Evolutionary conservation across 2,329 filamentous ascomycete genomes (phyloP).

Genomic region (Curvularia lunata): DNA sequence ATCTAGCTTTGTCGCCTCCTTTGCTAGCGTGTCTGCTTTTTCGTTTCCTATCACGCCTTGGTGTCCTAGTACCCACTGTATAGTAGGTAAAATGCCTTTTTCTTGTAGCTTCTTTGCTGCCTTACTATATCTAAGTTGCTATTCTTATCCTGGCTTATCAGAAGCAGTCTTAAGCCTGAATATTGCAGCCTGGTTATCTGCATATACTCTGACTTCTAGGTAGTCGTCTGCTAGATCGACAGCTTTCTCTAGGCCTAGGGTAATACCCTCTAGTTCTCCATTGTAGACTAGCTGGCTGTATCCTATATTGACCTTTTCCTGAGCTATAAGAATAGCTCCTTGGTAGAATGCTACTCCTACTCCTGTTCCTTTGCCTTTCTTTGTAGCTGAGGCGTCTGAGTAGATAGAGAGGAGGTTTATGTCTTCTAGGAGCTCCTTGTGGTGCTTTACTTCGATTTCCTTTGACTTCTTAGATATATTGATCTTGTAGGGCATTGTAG

Average conservation of each 20-base stretch:
- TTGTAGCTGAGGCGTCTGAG: neutral
- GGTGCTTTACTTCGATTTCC: neutral
- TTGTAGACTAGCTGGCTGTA: no score
- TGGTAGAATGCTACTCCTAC: neutral
- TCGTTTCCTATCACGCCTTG: neutral
- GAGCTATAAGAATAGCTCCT: neutral
- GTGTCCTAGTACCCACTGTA: neutral
- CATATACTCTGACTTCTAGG: conserved; percentile 1
- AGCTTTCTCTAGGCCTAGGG: no score
- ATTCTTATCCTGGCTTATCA: neutral
- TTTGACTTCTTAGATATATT: neutral
- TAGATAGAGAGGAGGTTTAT: neutral
- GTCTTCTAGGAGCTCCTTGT: neutral
- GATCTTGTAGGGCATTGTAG: neutral
- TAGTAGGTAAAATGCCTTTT: neutral
- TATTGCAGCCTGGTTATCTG: neutral
- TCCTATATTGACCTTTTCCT: no score
- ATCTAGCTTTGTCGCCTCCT: no score
- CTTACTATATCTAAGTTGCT: neutral
- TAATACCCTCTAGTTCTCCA: no score
- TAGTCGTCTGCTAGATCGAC: neutral
- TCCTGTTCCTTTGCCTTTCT: neutral
- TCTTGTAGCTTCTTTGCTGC: neutral
- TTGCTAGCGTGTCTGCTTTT: no score
- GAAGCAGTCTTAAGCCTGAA: neutral